These are phyloP conservation scores for Sanguinoderma infundibulare DNA, from an alignment of 1,284 basidiomycete species.

Conservation along the genomic window DNA sequence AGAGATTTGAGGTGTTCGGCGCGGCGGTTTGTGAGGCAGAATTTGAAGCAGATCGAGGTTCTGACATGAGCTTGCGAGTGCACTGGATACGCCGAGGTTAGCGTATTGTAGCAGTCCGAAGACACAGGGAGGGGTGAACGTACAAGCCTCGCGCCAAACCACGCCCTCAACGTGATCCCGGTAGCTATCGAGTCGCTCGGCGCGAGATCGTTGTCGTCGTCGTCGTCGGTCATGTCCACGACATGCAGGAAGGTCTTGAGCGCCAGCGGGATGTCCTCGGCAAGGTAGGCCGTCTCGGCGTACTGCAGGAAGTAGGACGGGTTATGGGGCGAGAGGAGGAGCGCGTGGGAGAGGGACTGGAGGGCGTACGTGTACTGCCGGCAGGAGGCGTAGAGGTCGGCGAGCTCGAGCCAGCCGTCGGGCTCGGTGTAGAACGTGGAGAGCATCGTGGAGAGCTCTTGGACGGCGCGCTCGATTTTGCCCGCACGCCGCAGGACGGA, in stretches of 20 bases:
- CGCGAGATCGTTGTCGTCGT: slow-evolving; percentile 43
- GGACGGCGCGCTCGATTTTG: slow-evolving; percentile 68
- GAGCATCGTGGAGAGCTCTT: slow-evolving; percentile 80
- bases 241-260: slow-evolving; percentile 84
- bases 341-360: slow-evolving; percentile 79
- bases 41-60: slow-evolving; percentile 36
- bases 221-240: slow-evolving; percentile 83
- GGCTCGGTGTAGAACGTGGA: slow-evolving; percentile 95
- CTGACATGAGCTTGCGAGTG: slow-evolving; percentile 54
- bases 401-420: slow-evolving; percentile 93
- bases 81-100: slow-evolving; percentile 47
- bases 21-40: slow-evolving; percentile 62
- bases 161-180: slow-evolving; percentile 71
- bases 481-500: slow-evolving; percentile 69
- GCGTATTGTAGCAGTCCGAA: neutral
- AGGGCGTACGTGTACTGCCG: slow-evolving; percentile 75
- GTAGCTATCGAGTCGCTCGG: slow-evolving; percentile 53
- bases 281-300: slow-evolving; percentile 88
- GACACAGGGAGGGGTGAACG: slow-evolving; percentile 33
- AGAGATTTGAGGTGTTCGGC: slow-evolving; percentile 55
- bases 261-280: slow-evolving; percentile 75
- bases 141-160: slow-evolving; percentile 88
- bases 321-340: slow-evolving; percentile 86
- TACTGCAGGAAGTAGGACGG: slow-evolving; percentile 83
- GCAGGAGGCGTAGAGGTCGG: slow-evolving; percentile 83